These are phyloP conservation scores for Anthracocystis walkeri DNA, from an alignment of 1,284 basidiomycete genomes.

Conservation along the genomic window DNA sequence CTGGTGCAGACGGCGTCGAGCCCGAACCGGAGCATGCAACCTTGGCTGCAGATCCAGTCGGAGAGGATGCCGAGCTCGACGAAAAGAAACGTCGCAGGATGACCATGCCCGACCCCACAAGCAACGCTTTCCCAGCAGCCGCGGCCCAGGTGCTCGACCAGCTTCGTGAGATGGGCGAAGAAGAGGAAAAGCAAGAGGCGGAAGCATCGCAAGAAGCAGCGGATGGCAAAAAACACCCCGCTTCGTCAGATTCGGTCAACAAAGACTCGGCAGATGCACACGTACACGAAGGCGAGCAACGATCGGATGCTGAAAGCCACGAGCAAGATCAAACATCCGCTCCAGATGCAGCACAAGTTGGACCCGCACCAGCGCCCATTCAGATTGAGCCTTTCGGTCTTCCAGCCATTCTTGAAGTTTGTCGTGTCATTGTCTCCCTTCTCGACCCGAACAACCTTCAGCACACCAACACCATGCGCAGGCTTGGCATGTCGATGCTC, in stretches of 20 bases:
- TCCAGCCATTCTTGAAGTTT: constrained; percentile 90
- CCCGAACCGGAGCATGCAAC: constrained; percentile 61
- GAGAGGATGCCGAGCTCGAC: constrained; percentile 53
- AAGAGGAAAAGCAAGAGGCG: constrained; percentile 40
- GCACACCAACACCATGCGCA: constrained; percentile 94
- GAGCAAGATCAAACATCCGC: not conserved
- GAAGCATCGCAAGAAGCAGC: constrained; percentile 8
- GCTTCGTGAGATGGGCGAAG: constrained; percentile 55
- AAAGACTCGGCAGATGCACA: not conserved
- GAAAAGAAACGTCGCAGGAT: constrained; percentile 61
- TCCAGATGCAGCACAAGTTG: not conserved
- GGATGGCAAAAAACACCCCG: not conserved
- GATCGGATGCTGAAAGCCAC: not conserved
- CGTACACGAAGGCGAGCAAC: not conserved
- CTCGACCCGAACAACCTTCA: constrained; percentile 93
- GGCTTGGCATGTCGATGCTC: constrained; percentile 87
- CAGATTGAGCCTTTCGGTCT: constrained; percentile 78
- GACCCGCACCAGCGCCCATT: constrained; percentile 12
- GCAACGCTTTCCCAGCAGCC: constrained; percentile 63
- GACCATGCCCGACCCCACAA: constrained; percentile 69
- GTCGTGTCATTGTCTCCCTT: constrained; percentile 93
- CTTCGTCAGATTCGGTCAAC: not conserved
- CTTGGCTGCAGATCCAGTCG: constrained; percentile 57
- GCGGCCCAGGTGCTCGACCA: constrained; percentile 51
- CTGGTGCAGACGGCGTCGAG: constrained; percentile 43